Conservation (phyloP, 805 yeast species). For the Yarrowia osloensis region DNA sequence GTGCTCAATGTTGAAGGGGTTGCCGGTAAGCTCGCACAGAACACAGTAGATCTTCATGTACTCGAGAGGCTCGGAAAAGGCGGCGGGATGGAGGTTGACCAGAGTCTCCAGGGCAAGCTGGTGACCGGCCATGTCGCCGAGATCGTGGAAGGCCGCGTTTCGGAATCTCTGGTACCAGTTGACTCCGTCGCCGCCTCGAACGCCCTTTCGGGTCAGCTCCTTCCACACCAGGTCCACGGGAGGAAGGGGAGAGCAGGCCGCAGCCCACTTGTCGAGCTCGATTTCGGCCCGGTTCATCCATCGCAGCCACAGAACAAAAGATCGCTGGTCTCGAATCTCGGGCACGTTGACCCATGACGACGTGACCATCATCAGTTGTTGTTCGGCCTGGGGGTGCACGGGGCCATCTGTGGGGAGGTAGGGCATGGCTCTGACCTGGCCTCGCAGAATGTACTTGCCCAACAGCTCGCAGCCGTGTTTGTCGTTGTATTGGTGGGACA, state of each 20-base stretch:
- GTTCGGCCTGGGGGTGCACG: conserved; percentile 29
- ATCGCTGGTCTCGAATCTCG: conserved; percentile 24
- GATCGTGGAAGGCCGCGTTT: conserved; percentile 25
- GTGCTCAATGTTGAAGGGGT: conserved; percentile 29
- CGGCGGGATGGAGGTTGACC: conserved; percentile 24
- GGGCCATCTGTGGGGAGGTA: conserved; percentile 11
- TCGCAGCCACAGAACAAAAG: conserved; percentile 26
- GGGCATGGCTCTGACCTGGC: conserved; percentile 27
- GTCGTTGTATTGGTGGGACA: conserved; percentile 26
- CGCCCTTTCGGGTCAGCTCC: conserved; percentile 21
- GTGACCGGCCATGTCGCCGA: conserved; percentile 23
- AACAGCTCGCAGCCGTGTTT: conserved; percentile 29
- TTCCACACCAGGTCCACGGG: conserved; percentile 25
- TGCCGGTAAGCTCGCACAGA: conserved; percentile 26
- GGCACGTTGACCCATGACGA: conserved; percentile 22
- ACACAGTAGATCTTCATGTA: conserved; percentile 20
- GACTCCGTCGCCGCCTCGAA: conserved; percentile 24
- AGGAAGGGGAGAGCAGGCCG: conserved; percentile 22
- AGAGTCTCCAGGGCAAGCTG: conserved; percentile 26
- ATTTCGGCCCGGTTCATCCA: conserved; percentile 27
- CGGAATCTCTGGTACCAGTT: conserved; percentile 29
- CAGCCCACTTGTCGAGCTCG: conserved; percentile 27
- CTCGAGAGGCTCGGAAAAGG: conserved; percentile 27
- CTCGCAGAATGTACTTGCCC: conserved; percentile 29
- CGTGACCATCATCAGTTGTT: conserved; percentile 26